phyloP scores from a whole-genome alignment of 169 alveolate species.

The Cryptosporidium bovis region DNA sequence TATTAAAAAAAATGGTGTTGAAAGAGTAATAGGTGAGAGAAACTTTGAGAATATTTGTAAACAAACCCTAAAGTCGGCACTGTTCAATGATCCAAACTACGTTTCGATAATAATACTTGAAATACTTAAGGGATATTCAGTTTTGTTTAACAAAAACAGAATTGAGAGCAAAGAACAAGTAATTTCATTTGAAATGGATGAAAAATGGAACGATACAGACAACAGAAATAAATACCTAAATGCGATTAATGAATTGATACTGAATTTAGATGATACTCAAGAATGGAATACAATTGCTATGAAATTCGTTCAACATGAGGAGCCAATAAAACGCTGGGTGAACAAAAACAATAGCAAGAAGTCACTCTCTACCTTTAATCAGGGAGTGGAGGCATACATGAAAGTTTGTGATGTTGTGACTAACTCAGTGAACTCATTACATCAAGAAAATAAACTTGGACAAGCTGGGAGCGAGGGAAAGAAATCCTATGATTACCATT shows the following conservation, averaged over 20 bases:
- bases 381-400: slow-evolving; percentile 60
- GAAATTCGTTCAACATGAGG: slow-evolving; percentile 31
- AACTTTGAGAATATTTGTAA: slow-evolving; percentile 47
- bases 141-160: slow-evolving; percentile 6
- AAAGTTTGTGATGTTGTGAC: slow-evolving; percentile 10
- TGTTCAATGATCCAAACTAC: slow-evolving; percentile 69
- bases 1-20: slow-evolving; percentile 4
- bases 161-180: neutral
- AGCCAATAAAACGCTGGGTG: slow-evolving; percentile 62
- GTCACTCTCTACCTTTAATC: slow-evolving; percentile 43
- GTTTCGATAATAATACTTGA: slow-evolving; percentile 35
- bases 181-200: no score
- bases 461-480: no score
- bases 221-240: neutral
- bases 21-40: slow-evolving; percentile 15
- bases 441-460: neutral
- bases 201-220: slow-evolving; percentile 36
- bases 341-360: slow-evolving; percentile 17
- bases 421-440: slow-evolving; percentile 1
- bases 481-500: no score
- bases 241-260: neutral
- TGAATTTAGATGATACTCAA: neutral
- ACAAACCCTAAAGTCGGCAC: slow-evolving; percentile 30
- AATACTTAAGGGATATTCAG: slow-evolving; percentile 10
- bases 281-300: slow-evolving; percentile 36